A percentile compares a stretch with the other conserved stretches of the same genome.
Conservation (phyloP, 106 monocot genomes). For the Dendrobium officinale region DNA sequence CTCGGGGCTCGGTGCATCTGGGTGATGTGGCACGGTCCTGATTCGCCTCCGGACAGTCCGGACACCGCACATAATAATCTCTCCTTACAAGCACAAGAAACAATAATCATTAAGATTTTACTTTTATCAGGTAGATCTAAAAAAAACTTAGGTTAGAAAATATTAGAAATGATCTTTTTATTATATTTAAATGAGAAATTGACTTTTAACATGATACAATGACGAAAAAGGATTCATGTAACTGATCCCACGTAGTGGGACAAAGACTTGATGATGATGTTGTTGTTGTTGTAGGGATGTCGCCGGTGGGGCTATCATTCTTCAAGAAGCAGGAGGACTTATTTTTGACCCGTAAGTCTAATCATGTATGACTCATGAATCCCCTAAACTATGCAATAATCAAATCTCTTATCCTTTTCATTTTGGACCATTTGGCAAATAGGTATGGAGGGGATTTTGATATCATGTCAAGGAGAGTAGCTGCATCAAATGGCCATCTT, state of each 20-base stretch:
- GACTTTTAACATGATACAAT: too few species aligned
- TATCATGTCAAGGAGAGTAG: conserved; percentile 63
- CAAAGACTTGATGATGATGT: too few species aligned
- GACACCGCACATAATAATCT: neutral
- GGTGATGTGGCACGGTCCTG: too few species aligned
- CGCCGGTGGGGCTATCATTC: conserved; percentile 77
- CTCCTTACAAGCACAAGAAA: neutral
- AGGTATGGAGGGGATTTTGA: conserved; percentile 77
- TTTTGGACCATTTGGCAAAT: neutral
- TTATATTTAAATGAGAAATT: too few species aligned
- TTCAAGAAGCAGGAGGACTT: conserved; percentile 81
- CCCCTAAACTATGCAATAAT: neutral
- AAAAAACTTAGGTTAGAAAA: too few species aligned
- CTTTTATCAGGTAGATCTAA: conserved; percentile 5
- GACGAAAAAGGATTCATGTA: too few species aligned
- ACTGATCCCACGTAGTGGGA: too few species aligned
- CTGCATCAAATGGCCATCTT: conserved; percentile 73
- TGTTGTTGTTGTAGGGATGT: conserved; percentile 45
- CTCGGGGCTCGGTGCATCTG: too few species aligned
- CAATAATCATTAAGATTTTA: neutral
- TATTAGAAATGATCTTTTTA: too few species aligned
- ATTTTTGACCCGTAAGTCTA: conserved; percentile 88
- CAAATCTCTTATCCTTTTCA: neutral
- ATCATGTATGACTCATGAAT: neutral
- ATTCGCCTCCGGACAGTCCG: too few species aligned